Base-by-base conservation (phyloP, 2,329 filamentous ascomycete genomes). In the Trichoderma endophyticum region DNA sequence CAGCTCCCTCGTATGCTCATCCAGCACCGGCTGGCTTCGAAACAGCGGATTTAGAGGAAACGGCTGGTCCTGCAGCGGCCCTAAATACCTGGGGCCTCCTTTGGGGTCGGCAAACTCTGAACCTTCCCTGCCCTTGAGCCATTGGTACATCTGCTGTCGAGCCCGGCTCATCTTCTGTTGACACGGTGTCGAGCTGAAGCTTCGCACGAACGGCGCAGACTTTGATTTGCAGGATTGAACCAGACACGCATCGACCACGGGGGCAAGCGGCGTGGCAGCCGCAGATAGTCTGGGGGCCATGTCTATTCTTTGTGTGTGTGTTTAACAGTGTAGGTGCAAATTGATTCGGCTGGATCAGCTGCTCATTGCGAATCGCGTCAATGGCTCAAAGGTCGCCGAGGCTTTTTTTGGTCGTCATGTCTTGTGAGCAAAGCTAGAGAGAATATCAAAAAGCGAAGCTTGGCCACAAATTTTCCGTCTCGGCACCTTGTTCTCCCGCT, bases 41-140 rank as follows among this genome's bases (percentile, higher is more conserved):
- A 95, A 98, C 28, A 86, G 79, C 5, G 83, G 83, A 80, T 97
- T 97, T 64, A 89, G 79, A 0, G 94, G 94, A 75, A 96, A 97
- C 0, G 93, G 93, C 73, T 82, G 81, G 80, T 86, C 77, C 63
- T 75, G 78, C 75, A 77, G 74, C 51, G 77, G 77, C 14, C 80
- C 78, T 2, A 87, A 75, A 74, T 86, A 86, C 68, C 78, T 79
- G 2, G 81, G 79, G 4, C 76, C 75, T 12, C 72, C 75, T 21
- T 72, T 74, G 4, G 76, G 73, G 73, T 79, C 75, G 6, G 76
- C 73, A 11, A 81, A 61, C 30, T 73, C 71, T 11, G 72, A 72
- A 32, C 80, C 79, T 5, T 76, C 65, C 3, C 71, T 71, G 2
- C 75, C 77, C 11, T 79, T 77, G 34, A 83, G 73, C 83, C 83